Percentiles rank a stretch among this genome's conserved stretches.
Conservation (phyloP, 129 eudicot genomes). For the Glebionis coronaria region DNA sequence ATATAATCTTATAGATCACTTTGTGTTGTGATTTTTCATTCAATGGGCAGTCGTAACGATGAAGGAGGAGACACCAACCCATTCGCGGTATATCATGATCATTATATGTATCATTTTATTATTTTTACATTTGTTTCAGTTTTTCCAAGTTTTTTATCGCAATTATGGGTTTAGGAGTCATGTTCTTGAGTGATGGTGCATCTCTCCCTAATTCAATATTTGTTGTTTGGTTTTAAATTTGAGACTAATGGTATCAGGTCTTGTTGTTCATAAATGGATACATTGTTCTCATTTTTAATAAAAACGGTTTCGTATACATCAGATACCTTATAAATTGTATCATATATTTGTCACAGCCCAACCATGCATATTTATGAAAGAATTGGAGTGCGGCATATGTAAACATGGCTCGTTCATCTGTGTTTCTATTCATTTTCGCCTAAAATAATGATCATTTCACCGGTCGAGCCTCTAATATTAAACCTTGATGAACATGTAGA, state of each 20-base stretch:
- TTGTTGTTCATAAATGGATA: too few species aligned
- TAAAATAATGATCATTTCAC: too few species aligned
- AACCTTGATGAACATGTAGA: too few species aligned
- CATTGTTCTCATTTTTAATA: too few species aligned
- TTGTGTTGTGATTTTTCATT: constrained; percentile 9
- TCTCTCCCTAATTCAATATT: not conserved
- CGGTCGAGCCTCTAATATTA: too few species aligned
- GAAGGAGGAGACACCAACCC: constrained; percentile 22
- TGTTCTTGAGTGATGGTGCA: constrained; percentile 10
- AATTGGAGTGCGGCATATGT: too few species aligned
- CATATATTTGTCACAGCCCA: not conserved
- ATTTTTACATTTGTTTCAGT: not conserved
- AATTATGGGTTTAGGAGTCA: constrained; percentile 21
- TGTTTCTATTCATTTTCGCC: too few species aligned
- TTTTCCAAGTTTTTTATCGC: not conserved
- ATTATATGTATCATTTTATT: constrained; percentile 3
- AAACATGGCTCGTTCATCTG: too few species aligned
- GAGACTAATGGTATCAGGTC: too few species aligned
- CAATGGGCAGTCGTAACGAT: constrained; percentile 23
- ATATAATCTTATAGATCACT: not conserved
- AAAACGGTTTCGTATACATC: too few species aligned
- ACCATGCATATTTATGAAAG: not conserved
- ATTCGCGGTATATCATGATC: constrained; percentile 20
- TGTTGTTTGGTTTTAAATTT: not conserved
- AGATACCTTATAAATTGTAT: too few species aligned